Evolutionary conservation across 805 yeast genomes (phyloP).

Genomic region (Lachancea lanzarotensis): DNA sequence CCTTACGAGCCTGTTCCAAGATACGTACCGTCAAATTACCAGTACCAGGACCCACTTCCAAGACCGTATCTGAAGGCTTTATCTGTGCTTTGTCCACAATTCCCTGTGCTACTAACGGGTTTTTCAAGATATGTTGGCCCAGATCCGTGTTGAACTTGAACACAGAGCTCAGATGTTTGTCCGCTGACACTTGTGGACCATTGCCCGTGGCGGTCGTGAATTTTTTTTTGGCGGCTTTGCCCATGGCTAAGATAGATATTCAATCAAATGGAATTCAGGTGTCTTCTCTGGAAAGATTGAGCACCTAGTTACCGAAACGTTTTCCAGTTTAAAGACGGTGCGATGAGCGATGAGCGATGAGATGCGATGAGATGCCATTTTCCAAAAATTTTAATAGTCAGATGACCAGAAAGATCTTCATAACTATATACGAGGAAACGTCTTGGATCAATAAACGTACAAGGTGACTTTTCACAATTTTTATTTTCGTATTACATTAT

Average conservation of each 20-base stretch:
- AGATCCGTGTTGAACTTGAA: constrained; percentile 95
- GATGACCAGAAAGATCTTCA: constrained; percentile 1
- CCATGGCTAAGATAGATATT: constrained; percentile 41
- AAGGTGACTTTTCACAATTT: too few relatives aligned
- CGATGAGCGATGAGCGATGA: background rate
- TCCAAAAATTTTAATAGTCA: constrained; percentile 3
- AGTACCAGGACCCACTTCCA: constrained; percentile 99
- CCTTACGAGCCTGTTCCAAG: constrained; percentile 85
- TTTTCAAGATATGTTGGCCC: constrained; percentile 95
- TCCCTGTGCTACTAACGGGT: constrained; percentile 95
- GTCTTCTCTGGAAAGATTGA: too few relatives aligned
- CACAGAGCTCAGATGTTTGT: constrained; percentile 62
- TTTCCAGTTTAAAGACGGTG: too few relatives aligned
- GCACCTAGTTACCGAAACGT: too few relatives aligned
- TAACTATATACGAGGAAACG: too few relatives aligned
- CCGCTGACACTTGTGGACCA: constrained; percentile 58
- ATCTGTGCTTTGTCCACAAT: constrained; percentile 95
- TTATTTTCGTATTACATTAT: too few relatives aligned
- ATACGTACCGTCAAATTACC: constrained; percentile 94
- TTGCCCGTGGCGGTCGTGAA: constrained; percentile 44
- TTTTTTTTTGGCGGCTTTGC: constrained; percentile 59
- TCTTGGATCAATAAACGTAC: background rate
- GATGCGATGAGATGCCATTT: background rate
- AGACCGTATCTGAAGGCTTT: constrained; percentile 83
- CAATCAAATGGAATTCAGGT: too few relatives aligned